Percentiles rank a stretch among this genome's conserved stretches.
Conservation (phyloP, 805 yeast genomes). For the Spencermartinsiella europaea region DNA sequence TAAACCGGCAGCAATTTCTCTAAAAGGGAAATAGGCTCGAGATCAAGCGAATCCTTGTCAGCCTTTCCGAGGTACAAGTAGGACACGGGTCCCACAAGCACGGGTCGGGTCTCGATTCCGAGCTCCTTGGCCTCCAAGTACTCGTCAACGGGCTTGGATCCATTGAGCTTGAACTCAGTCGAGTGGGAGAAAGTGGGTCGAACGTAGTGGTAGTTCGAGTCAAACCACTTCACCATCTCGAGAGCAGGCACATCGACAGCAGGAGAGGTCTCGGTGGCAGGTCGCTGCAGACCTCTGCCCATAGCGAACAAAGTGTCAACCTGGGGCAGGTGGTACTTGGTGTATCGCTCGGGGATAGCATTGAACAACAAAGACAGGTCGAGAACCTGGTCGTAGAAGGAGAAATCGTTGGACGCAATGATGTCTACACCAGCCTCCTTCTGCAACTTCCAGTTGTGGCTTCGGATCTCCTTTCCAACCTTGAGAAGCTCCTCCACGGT, state of each 20-base stretch:
- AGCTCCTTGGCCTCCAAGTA: constrained; percentile 95
- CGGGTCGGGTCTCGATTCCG: constrained; percentile 98
- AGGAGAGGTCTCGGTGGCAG: constrained; percentile 77
- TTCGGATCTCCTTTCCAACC: constrained; percentile 94
- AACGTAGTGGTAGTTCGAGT: constrained; percentile 98
- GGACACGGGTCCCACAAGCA: constrained; percentile 92
- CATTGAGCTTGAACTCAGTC: constrained; percentile 93
- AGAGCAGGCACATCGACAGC: constrained; percentile 98
- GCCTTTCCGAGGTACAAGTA: constrained; percentile 95
- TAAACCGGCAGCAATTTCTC: constrained; percentile 90
- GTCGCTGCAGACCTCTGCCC: constrained; percentile 99
- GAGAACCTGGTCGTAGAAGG: constrained; percentile 95
- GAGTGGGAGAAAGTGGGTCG: constrained; percentile 98
- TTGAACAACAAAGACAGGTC: constrained; percentile 91
- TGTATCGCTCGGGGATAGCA: constrained; percentile 94
- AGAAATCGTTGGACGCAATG: constrained; percentile 97
- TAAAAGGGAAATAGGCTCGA: constrained; percentile 86
- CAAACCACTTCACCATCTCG: constrained; percentile 99
- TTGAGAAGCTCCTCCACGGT: constrained; percentile 79
- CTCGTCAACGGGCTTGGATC: constrained; percentile 95
- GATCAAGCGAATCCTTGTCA: constrained; percentile 93
- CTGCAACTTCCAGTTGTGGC: constrained; percentile 96
- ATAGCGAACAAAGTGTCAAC: constrained; percentile 94
- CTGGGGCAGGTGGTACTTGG: constrained; percentile 82
- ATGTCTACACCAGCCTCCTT: constrained; percentile 94